Conservation (phyloP, 2,329 filamentous ascomycete genomes). For the Hypoxylon sp. region DNA sequence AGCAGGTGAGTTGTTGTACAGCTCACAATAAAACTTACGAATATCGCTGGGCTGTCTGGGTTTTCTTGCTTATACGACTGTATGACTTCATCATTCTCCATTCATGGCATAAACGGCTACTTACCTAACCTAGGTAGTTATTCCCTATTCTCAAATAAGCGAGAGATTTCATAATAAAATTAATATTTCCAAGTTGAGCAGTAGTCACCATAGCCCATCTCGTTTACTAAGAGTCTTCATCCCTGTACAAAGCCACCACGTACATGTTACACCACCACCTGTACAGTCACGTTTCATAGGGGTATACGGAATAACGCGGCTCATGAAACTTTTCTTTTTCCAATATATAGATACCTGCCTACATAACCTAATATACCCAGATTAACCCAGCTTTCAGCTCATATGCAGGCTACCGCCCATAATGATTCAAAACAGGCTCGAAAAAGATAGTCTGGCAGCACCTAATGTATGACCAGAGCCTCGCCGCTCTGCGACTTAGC, state of each 20-base stretch:
- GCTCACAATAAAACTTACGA: not conserved
- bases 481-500: slow-evolving; percentile 2
- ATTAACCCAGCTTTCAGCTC: slow-evolving; percentile 8
- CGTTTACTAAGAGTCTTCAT: not conserved
- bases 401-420: not conserved
- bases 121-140: not conserved
- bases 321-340: not conserved
- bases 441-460: not conserved
- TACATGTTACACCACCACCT: not conserved
- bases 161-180: not conserved
- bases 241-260: not conserved
- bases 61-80: too few relatives aligned
- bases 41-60: not conserved
- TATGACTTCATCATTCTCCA: not conserved
- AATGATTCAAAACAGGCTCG: not conserved
- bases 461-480: slow-evolving; percentile 8
- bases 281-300: not conserved
- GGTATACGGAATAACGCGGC: not conserved
- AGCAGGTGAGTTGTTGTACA: not conserved
- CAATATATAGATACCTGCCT: not conserved
- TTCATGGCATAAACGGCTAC: too few relatives aligned
- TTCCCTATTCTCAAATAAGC: not conserved
- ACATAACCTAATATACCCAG: too few relatives aligned
- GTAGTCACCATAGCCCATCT: not conserved
- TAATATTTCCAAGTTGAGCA: not conserved